Percentiles rank a stretch among this genome's conserved stretches.
Conservation (phyloP, 148 eudicot species). For the Chenopodium formosanum region DNA sequence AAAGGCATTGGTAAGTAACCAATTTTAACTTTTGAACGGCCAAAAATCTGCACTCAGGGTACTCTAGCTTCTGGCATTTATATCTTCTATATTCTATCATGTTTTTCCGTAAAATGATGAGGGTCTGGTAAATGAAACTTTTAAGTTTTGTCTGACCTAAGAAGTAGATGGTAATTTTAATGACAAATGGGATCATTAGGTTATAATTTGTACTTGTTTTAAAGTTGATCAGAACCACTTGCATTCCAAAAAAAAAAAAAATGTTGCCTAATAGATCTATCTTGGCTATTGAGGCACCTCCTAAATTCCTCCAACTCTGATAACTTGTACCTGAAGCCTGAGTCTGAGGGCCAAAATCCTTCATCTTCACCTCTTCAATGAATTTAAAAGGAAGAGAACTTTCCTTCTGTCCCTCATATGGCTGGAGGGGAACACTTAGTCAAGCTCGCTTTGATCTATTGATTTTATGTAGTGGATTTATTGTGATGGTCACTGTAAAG, state of each 20-base stretch:
- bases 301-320: background rate
- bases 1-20: slow-evolving; percentile 63
- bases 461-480: background rate
- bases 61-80: background rate
- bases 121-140: background rate
- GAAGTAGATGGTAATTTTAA: background rate
- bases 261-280: background rate
- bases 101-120: background rate
- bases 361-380: background rate
- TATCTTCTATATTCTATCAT: no score
- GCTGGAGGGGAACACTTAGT: background rate
- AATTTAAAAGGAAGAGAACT: background rate
- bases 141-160: background rate
- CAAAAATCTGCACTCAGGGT: background rate
- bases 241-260: background rate
- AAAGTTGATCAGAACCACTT: background rate
- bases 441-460: background rate
- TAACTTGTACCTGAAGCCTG: background rate
- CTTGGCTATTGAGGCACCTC: background rate
- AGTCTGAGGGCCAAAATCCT: background rate
- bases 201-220: background rate
- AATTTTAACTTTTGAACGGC: background rate
- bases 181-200: background rate
- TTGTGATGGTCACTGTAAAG: background rate
- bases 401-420: background rate